Conservation (phyloP, 2,329 filamentous ascomycete genomes). For the Ophiosphaerella korrae region DNA sequence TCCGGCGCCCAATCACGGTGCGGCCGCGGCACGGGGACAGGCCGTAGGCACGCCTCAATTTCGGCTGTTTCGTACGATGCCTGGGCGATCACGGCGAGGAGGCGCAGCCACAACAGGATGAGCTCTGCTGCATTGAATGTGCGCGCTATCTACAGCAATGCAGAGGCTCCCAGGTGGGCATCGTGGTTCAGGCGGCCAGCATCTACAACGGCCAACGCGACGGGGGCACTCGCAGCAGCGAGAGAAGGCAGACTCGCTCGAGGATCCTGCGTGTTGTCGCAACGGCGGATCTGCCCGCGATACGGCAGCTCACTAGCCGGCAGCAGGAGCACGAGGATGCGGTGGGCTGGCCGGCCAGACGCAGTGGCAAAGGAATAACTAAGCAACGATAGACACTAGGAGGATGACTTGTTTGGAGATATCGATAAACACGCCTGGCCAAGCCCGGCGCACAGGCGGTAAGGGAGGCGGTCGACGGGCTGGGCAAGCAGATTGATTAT, state of each 20-base stretch:
- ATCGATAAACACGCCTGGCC: slow-evolving; percentile 1
- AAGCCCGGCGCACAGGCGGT: neutral
- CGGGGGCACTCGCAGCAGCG: neutral
- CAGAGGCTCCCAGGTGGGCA: too few relatives aligned
- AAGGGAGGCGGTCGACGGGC: slow-evolving; percentile 1
- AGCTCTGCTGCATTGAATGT: too few relatives aligned
- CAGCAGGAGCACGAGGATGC: neutral
- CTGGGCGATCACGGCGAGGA: slow-evolving; percentile 7
- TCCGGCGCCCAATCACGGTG: slow-evolving; percentile 9
- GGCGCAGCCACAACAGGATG: neutral
- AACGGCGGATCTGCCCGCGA: slow-evolving; percentile 7
- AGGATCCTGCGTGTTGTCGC: neutral
- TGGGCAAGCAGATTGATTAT: slow-evolving; percentile 20
- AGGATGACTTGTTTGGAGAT: neutral
- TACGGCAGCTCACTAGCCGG: slow-evolving; percentile 1
- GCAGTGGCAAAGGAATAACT: neutral
- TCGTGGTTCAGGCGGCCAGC: neutral
- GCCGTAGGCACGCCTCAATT: slow-evolving; percentile 8
- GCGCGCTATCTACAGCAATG: too few relatives aligned
- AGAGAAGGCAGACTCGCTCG: neutral
- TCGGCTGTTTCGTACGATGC: slow-evolving; percentile 12
- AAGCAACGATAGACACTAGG: too few relatives aligned
- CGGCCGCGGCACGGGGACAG: slow-evolving; percentile 13
- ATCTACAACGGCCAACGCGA: neutral
- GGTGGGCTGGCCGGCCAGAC: neutral